phyloP scores from a whole-genome alignment of 2,329 filamentous ascomycete genomes.

The Huntiella bhutanensis region DNA sequence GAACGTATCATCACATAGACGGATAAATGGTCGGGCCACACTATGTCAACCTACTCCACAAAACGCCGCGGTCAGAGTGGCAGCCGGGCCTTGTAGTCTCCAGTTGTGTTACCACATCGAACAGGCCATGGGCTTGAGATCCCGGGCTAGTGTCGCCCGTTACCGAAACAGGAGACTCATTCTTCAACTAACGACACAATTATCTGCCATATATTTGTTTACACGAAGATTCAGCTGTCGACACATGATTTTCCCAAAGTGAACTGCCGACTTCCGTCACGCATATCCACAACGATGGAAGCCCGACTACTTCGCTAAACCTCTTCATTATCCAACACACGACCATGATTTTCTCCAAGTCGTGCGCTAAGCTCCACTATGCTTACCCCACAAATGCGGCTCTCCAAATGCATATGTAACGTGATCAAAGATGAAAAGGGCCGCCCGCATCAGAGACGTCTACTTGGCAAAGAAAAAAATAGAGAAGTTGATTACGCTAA shows the following conservation, averaged over 20 bases:
- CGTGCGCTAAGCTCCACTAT: no score
- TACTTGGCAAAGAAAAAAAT: no score
- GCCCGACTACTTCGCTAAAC: background rate
- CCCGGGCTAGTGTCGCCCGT: no score
- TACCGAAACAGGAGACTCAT: no score
- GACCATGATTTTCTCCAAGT: background rate
- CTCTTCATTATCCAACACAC: background rate
- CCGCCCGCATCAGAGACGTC: no score
- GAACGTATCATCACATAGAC: background rate
- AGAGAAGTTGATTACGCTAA: no score
- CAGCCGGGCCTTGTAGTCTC: background rate
- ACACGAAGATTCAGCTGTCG: background rate
- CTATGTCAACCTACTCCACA: background rate
- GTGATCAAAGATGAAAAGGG: no score
- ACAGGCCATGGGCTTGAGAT: no score
- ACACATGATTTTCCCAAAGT: background rate
- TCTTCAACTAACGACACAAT: background rate
- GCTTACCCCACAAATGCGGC: no score
- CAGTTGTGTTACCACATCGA: background rate
- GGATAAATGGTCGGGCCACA: background rate
- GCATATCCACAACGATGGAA: no score
- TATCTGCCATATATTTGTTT: background rate
- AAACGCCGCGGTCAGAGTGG: background rate
- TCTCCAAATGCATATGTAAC: no score
- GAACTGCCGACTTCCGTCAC: no score